A percentile compares a stretch with the other conserved stretches of the same genome.
These are phyloP conservation scores for Helianthus tuberosus DNA, from an alignment of 129 eudicot species.

Conservation along the genomic window DNA sequence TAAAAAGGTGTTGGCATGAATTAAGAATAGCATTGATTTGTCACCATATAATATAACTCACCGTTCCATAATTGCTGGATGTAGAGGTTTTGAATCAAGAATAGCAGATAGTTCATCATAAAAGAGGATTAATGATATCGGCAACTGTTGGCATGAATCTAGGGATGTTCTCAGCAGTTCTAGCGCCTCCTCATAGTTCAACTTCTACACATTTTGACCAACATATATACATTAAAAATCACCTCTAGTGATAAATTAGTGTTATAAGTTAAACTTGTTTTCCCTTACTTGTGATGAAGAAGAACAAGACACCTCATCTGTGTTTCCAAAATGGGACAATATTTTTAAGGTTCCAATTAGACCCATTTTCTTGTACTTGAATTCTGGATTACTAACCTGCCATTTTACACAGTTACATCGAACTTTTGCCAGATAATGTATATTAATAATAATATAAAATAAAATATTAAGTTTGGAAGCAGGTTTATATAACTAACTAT, in stretches of 20 bases:
- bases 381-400: constrained; percentile 75
- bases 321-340: constrained; percentile 65
- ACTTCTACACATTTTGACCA: constrained; percentile 49
- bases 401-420: constrained; percentile 9
- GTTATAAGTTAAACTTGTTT: constrained; percentile 9
- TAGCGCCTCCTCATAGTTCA: constrained; percentile 72
- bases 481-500: not conserved
- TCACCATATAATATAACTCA: constrained; percentile 37
- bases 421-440: constrained; percentile 11
- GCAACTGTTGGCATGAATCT: constrained; percentile 80
- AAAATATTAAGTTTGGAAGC: not conserved
- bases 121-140: constrained; percentile 58
- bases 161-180: constrained; percentile 64
- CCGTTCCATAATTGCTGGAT: constrained; percentile 74
- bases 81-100: constrained; percentile 56
- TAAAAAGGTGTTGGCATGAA: not conserved
- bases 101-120: constrained; percentile 70
- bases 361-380: constrained; percentile 82
- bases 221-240: constrained; percentile 8
- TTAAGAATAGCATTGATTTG: not conserved
- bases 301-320: constrained; percentile 36
- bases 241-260: constrained; percentile 6
- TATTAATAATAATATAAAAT: not conserved
- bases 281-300: constrained; percentile 53
- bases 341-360: constrained; percentile 74